phyloP scores from a whole-genome alignment of 2,329 filamentous ascomycete genomes.

The Pseudocercospora pini-densiflorae region DNA sequence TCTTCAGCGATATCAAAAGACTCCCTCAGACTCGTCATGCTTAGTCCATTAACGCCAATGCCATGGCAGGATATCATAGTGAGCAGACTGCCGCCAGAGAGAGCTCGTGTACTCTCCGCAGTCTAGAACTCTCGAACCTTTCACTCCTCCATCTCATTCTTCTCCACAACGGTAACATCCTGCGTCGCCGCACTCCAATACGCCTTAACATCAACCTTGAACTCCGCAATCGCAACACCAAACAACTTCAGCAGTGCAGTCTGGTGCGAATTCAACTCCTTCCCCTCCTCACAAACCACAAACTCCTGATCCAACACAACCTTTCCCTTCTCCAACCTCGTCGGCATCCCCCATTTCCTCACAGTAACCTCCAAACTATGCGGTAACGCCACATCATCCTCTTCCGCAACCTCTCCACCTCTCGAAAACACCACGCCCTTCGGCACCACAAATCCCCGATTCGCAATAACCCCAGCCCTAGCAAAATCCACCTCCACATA shows the following conservation, averaged over 20 bases:
- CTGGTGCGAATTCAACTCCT: slow-evolving; percentile 86
- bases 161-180: slow-evolving; percentile 41
- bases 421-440: slow-evolving; percentile 78
- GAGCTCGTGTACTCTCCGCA: slow-evolving; percentile 11
- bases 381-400: slow-evolving; percentile 84
- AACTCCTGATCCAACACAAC: slow-evolving; percentile 77
- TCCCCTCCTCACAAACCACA: slow-evolving; percentile 81
- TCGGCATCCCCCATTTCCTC: slow-evolving; percentile 86
- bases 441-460: slow-evolving; percentile 78
- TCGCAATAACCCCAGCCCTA: slow-evolving; percentile 77
- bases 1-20: not conserved
- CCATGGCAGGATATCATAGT: not conserved
- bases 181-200: slow-evolving; percentile 43
- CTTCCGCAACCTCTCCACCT: slow-evolving; percentile 76
- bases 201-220: slow-evolving; percentile 78
- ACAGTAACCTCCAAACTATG: slow-evolving; percentile 91
- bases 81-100: not conserved
- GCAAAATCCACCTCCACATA: slow-evolving; percentile 86
- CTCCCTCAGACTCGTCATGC: not conserved
- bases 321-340: slow-evolving; percentile 83
- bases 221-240: slow-evolving; percentile 87
- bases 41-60: not conserved
- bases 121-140: not conserved
- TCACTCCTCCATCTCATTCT: slow-evolving; percentile 37
- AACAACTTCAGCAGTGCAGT: slow-evolving; percentile 94